Base-by-base conservation (phyloP, 371 early-diverging fungal genomes). In the Synchytrium microbalum region DNA sequence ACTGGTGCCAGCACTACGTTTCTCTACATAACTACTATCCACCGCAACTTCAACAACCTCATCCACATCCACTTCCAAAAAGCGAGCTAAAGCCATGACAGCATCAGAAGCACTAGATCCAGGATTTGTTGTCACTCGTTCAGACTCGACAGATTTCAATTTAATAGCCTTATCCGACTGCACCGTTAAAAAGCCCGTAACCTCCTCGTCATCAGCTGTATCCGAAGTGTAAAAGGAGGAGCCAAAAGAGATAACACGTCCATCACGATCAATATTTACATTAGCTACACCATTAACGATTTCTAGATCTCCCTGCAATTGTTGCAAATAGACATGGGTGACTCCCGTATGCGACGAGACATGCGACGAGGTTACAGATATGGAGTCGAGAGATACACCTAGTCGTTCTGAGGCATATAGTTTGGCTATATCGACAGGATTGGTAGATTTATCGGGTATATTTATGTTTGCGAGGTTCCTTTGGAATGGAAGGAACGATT, bases 171-270 rank as follows among this genome's bases (percentile, higher is more conserved):
- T 5, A 10, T 38, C 10, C 46, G 46, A 38, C 46, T 38, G 46
- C 46, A 19, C 19, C 5, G 5, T 38, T 19, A 38, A 38, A 38
- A 38, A 5, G 10, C 5, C 10, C 46, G 19, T 5, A 38, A 5
- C 46, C 10, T 10, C 10, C 19, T 38, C 19, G 19, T 19, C 46
- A 38, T 19, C 10, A 19, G 46, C 46, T 10, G 10, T 19, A 19
- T 38, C 19, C 19, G 5, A 10, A 19, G 46, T 67, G 67, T 76
- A 75, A 74, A 92, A 89, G 16, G 90, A 87, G 59, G 84, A 76
- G 31, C 91, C 89, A 69, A 81, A 87, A 3, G 87, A 83, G 31
- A 91, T 75, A 56, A 93, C 72, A 33, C 79, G 71, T 38, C 92
- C 92, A 59, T 69, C 31, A 16, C 51, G 10, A 24, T 69, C 74